Evolutionary conservation across 176 grass and related monocot species (phyloP).

Genomic region (Cenchrus fungigraminus): DNA sequence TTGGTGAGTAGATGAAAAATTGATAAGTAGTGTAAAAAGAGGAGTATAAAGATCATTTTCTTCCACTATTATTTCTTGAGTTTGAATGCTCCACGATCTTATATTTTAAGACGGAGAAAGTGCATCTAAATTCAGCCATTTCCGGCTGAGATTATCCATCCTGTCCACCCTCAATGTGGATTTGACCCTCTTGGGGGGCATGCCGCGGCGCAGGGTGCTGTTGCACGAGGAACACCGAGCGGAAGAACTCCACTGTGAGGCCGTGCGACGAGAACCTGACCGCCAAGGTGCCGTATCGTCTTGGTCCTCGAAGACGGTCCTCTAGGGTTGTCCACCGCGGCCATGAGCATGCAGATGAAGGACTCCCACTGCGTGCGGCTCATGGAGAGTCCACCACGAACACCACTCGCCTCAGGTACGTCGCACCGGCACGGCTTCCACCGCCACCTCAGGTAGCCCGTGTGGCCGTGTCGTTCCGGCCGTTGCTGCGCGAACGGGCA

Average conservation of each 20-base stretch:
- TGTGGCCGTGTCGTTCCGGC: constrained; percentile 55
- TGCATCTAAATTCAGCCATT: constrained; percentile 73
- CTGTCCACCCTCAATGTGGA: constrained; percentile 66
- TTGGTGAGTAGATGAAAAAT: too few species aligned
- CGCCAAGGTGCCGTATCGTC: constrained; percentile 60
- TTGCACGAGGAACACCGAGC: constrained; percentile 89
- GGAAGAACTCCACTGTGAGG: constrained; percentile 89
- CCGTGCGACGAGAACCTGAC: constrained; percentile 71
- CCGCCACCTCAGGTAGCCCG: constrained; percentile 79
- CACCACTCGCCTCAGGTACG: constrained; percentile 74
- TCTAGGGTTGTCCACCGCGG: constrained; percentile 67
- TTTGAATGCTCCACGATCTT: too few species aligned
- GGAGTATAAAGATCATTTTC: too few species aligned
- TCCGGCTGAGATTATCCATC: constrained; percentile 76
- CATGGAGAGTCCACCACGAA: constrained; percentile 82
- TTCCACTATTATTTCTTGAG: too few species aligned
- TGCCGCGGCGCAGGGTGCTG: constrained; percentile 63
- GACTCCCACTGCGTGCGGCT: constrained; percentile 63
- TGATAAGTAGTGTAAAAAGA: too few species aligned
- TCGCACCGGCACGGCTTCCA: constrained; percentile 85
- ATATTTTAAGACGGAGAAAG: too few species aligned
- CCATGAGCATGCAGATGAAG: constrained; percentile 98
- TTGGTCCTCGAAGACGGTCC: constrained; percentile 83
- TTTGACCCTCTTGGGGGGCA: constrained; percentile 70
- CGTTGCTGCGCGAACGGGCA: constrained; percentile 95